Conservation (phyloP, 2,329 filamentous ascomycete genomes). For the Fusarium camptoceras region DNA sequence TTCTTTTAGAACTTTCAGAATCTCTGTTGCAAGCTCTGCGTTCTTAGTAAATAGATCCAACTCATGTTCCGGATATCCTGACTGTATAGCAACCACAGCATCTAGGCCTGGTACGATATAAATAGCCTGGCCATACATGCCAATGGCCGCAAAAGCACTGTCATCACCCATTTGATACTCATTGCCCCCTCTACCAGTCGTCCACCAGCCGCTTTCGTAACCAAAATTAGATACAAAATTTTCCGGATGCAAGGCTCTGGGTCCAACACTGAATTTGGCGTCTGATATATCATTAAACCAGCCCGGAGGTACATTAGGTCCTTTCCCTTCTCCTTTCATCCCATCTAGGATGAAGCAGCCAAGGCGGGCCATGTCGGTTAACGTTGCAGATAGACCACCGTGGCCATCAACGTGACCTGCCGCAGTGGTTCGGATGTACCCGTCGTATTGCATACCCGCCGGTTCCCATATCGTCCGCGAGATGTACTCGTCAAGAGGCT, state of each 20-base stretch:
- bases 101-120: slow-evolving; percentile 26
- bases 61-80: slow-evolving; percentile 37
- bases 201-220: slow-evolving; percentile 39
- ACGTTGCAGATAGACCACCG: slow-evolving; percentile 20
- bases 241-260: slow-evolving; percentile 16
- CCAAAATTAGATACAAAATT: slow-evolving; percentile 31
- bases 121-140: slow-evolving; percentile 35
- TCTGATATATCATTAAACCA: slow-evolving; percentile 31
- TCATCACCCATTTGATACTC: slow-evolving; percentile 25
- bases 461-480: slow-evolving; percentile 35
- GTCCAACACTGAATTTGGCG: slow-evolving; percentile 22
- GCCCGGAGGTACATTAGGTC: slow-evolving; percentile 8
- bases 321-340: slow-evolving; percentile 2
- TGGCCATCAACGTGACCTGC: slow-evolving; percentile 35
- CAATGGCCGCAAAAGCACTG: slow-evolving; percentile 18
- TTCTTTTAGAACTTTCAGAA: slow-evolving; percentile 15
- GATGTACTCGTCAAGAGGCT: slow-evolving; percentile 28
- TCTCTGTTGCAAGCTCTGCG: slow-evolving; percentile 23
- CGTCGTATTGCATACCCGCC: slow-evolving; percentile 37
- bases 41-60: slow-evolving; percentile 24
- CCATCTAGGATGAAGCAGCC: slow-evolving; percentile 30
- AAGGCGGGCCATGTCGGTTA: slow-evolving; percentile 33
- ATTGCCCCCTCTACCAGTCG: slow-evolving; percentile 9
- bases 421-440: slow-evolving; percentile 30
- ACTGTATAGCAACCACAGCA: slow-evolving; percentile 23